Base-by-base conservation (phyloP, 768 basidiomycete genomes). In the Lactarius psammicola region DNA sequence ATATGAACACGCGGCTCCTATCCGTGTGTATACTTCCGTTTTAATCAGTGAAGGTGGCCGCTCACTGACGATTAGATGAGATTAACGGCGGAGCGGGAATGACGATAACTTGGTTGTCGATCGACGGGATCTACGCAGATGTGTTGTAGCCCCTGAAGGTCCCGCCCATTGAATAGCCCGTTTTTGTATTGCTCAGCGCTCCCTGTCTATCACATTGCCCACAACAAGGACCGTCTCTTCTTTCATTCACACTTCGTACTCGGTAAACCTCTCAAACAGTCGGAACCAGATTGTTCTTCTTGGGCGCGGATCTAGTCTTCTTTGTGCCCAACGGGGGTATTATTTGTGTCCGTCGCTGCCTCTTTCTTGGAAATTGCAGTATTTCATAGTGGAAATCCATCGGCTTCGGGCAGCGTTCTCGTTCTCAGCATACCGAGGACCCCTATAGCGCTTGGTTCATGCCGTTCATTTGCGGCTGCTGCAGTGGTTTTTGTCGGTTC, bases 71-170 rank as follows among this genome's bases (percentile, higher is more conserved):
- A 51, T 51, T 51, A 51, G 49, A 51, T 51, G 49, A 26, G 49
- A 51, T 51, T 51, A 51, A 51, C 49, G 26, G 26, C 49, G 49
- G 49, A 51, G 11, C 49, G 49, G 49, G 49, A 51, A 51, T 51
- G 49, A 49, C 46, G 46, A 51, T 51, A 51, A 51, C 49, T 23
- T 15, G 49, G 49, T 26, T 11, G 49, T 51, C 26, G 49, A 51
- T 51, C 49, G 26, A 51, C 49, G 11, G 28, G 49, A 51, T 51
- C 26, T 51, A 26, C 49, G 23, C 42, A 28, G 49, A 23, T 23
- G 49, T 51, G 15, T 44, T n/a, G 42, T 20, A 51, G 26, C 49
- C 49, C 49, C 49, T 51, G 49, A 26, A 11, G 26, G 23, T 51
- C 49, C 46, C 44, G 44, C 26, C 26, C 49, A 23, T 51, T 51